These are phyloP conservation scores for Petrea volubilis DNA, from an alignment of 257 asterid species.

Conservation along the genomic window DNA sequence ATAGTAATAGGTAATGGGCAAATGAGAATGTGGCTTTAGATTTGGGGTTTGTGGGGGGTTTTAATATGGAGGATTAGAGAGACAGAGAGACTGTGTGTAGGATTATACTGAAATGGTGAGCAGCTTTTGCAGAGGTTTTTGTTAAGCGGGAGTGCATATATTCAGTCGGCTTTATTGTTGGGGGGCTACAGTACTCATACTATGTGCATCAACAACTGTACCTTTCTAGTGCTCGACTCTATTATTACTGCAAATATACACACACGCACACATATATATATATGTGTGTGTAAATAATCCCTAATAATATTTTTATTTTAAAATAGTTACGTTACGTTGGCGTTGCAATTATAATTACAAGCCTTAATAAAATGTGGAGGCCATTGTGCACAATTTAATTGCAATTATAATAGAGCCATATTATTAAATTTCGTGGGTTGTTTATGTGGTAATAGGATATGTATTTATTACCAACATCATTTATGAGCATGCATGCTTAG, in stretches of 20 bases:
- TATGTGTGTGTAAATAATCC: background rate
- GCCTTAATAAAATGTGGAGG: background rate
- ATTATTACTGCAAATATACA: background rate
- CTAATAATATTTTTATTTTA: background rate
- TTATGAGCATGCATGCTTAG: constrained; percentile 16
- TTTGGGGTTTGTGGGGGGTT: constrained; percentile 13
- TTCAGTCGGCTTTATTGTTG: constrained; percentile 49
- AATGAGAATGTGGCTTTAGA: background rate
- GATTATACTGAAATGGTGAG: constrained; percentile 30
- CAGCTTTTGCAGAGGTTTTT: constrained; percentile 71
- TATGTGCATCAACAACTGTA: background rate
- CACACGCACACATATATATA: too few relatives aligned
- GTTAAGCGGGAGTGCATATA: constrained; percentile 15
- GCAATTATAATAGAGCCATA: background rate
- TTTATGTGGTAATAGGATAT: background rate
- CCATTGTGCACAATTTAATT: background rate
- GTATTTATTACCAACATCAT: constrained; percentile 11
- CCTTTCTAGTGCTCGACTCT: too few relatives aligned
- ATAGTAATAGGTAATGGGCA: background rate
- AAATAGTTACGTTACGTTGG: background rate
- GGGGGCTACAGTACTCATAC: constrained; percentile 10
- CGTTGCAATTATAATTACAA: background rate
- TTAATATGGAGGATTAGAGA: constrained; percentile 19
- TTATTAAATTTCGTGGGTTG: constrained; percentile 6
- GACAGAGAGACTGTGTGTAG: constrained; percentile 34